A percentile compares a stretch with the other conserved stretches of the same genome.
Conservation (phyloP, 345 rosid genomes). For the Carallia pectinifolia region DNA sequence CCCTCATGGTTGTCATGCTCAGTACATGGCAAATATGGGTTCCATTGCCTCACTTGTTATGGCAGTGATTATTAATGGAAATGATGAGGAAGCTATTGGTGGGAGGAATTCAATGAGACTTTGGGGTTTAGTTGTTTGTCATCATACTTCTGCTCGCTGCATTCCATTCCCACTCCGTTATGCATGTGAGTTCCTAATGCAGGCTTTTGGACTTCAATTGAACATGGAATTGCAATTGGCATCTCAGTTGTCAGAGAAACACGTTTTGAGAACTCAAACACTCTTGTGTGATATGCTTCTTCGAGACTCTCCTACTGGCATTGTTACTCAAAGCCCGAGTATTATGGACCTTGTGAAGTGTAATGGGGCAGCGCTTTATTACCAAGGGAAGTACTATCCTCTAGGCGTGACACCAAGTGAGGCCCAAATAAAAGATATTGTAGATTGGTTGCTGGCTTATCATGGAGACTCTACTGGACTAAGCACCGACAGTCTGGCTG, state of each 20-base stretch:
- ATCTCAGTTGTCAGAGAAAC: slow-evolving; percentile 82
- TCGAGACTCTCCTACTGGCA: slow-evolving; percentile 91
- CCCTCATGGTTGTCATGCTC: slow-evolving; percentile 95
- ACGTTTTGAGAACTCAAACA: slow-evolving; percentile 85
- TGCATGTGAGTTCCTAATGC: slow-evolving; percentile 98
- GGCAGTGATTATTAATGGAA: slow-evolving; percentile 92
- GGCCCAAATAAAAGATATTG: slow-evolving; percentile 74
- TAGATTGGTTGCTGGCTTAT: slow-evolving; percentile 79
- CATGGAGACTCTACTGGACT: slow-evolving; percentile 94
- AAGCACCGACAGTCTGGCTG: slow-evolving; percentile 90
- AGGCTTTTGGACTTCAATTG: slow-evolving; percentile 92
- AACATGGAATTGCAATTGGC: slow-evolving; percentile 98
- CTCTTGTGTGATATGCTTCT: slow-evolving; percentile 96
- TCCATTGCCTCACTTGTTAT: slow-evolving; percentile 79
- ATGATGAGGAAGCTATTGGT: slow-evolving; percentile 65
- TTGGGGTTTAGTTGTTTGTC: slow-evolving; percentile 99
- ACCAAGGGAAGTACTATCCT: slow-evolving; percentile 68
- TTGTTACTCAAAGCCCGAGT: slow-evolving; percentile 93
- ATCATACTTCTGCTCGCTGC: slow-evolving; percentile 87
- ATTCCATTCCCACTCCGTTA: slow-evolving; percentile 92
- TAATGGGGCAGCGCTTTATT: slow-evolving; percentile 92
- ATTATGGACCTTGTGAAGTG: slow-evolving; percentile 96
- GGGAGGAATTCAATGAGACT: slow-evolving; percentile 75
- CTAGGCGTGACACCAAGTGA: slow-evolving; percentile 87
- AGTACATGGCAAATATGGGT: slow-evolving; percentile 97